Conservation (phyloP, 2,329 filamentous ascomycete genomes). For the Aspergillus flavus region DNA sequence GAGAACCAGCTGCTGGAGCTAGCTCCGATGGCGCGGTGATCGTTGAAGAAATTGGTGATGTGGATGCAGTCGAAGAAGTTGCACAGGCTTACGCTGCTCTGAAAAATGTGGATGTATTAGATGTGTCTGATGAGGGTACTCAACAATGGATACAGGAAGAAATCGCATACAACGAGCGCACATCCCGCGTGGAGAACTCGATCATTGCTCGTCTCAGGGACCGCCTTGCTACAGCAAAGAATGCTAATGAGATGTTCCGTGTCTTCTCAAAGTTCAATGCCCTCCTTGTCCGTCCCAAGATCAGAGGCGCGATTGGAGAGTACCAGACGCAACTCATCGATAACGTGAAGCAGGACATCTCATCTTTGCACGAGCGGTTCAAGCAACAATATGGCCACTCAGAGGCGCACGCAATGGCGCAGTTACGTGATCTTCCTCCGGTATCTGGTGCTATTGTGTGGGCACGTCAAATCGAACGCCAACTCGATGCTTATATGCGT, state of each 20-base stretch:
- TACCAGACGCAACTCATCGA: constrained; percentile 98
- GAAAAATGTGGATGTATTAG: constrained; percentile 91
- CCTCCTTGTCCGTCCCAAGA: constrained; percentile 97
- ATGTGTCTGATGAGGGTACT: constrained; percentile 87
- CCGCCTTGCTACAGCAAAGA: constrained; percentile 91
- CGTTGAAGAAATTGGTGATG: constrained; percentile 93
- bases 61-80: constrained; percentile 96
- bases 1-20: constrained; percentile 41
- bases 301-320: constrained; percentile 94
- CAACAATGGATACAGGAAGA: constrained; percentile 92
- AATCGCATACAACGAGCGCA: constrained; percentile 95
- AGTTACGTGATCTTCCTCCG: constrained; percentile 90
- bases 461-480: constrained; percentile 94
- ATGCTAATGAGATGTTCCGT: constrained; percentile 98
- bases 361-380: constrained; percentile 90
- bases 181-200: constrained; percentile 95
- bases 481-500: constrained; percentile 95
- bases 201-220: constrained; percentile 95
- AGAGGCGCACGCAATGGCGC: constrained; percentile 96
- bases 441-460: constrained; percentile 97
- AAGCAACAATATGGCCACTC: constrained; percentile 99
- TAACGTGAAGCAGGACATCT: constrained; percentile 95
- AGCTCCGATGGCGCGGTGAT: constrained; percentile 66
- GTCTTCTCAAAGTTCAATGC: constrained; percentile 99
- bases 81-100: constrained; percentile 90